Evolutionary conservation across 805 yeast species (phyloP), one percentile per base, ranked within the genome.

Genomic region (Candida namnaoensis): DNA sequence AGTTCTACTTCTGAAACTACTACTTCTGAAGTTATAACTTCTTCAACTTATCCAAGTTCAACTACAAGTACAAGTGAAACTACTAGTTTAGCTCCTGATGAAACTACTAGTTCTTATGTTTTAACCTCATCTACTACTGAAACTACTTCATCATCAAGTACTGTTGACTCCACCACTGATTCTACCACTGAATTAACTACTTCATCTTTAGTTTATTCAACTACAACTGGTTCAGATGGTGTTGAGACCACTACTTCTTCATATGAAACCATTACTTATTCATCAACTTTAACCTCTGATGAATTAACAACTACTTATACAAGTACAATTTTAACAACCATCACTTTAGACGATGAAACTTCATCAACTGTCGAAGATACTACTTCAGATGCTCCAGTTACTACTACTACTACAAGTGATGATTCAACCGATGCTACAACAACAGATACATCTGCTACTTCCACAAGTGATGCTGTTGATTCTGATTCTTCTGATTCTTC

Each of bases 231-330:
- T 14, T 25, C 36, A 25, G 47, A 41, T 6, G 25, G 33, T 15
- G 28, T 34, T 28, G 47, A 40, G 10, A 25, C 47, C 25, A 24
- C 30, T 25, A 32, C 43, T 26, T 34, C 27, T 15, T 32, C 12
- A 23, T 13, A 41, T 6, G 24, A 44, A 13, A 33, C 41, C 28
- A 32, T n/a, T 35, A 15, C 6, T 12, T 11, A 8, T 15, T 27
- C 34, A 4, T 27, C 38, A 7, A 13, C 14, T 19, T 9, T 7
- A 6, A 10, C 39, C 5, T 5, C 15, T 12, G 23, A 14, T 13
- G 35, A 24, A 15, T 28, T 28, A 27, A n/a, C 37, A 3, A 41
- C 48, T 6, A 34, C 41, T 30, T 30, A 30, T 10, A 42, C 49
- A 5, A 36, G 43, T 15, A 23, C 14, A 8, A 14, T 46, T 8